A percentile compares a stretch with the other conserved stretches of the same genome.
Evolutionary conservation across 192 early-diverging fungal species (phyloP).

Genomic region (Radiomyces spectabilis): DNA sequence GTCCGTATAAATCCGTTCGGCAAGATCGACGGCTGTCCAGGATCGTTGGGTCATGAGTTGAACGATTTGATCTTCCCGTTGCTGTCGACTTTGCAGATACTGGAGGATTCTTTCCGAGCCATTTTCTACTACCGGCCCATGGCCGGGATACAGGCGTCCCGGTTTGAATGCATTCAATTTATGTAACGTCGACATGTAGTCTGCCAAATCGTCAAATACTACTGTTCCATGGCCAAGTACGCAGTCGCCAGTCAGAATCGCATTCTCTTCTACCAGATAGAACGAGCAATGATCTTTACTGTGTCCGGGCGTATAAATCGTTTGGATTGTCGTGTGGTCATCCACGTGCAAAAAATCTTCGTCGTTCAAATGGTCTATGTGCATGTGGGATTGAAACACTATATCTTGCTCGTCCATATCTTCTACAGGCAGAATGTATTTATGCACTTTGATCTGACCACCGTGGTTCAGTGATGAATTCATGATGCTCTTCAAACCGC

Average conservation of each 20-base stretch:
- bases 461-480: too few relatives aligned
- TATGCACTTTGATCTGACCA: constrained; percentile 16
- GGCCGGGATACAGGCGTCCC: constrained; percentile 47
- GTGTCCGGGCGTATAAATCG: constrained; percentile 77
- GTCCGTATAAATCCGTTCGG: background rate
- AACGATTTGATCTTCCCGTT: constrained; percentile 71
- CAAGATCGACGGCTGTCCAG: constrained; percentile 1
- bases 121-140: constrained; percentile 68
- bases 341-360: constrained; percentile 50
- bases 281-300: constrained; percentile 72
- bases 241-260: constrained; percentile 73
- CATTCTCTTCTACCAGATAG: constrained; percentile 53
- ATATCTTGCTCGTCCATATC: background rate
- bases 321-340: constrained; percentile 50
- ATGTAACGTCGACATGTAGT: constrained; percentile 62
- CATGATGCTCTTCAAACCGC: too few relatives aligned
- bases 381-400: too few relatives aligned
- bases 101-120: constrained; percentile 55
- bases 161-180: constrained; percentile 38
- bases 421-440: background rate
- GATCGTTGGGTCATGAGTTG: background rate
- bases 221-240: constrained; percentile 80
- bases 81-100: constrained; percentile 66
- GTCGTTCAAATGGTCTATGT: constrained; percentile 40
- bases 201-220: constrained; percentile 61